Conservation (phyloP, 2,329 filamentous ascomycete genomes). For the Alternaria ventricosa region DNA sequence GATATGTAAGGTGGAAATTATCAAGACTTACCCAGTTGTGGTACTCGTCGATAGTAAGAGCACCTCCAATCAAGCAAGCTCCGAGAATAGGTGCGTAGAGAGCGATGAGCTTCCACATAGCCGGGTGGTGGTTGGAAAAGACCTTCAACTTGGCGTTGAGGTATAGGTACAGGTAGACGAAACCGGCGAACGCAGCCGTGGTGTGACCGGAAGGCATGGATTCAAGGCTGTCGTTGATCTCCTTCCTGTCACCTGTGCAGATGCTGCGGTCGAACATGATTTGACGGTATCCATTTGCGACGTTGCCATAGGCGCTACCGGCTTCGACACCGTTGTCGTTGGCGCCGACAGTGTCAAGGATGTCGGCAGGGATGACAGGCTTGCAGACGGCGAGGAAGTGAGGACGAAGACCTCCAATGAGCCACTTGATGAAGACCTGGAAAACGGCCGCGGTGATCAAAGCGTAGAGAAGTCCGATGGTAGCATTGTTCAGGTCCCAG, state of each 20-base stretch:
- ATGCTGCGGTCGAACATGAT: conserved; percentile 74
- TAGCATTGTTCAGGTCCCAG: conserved; percentile 69
- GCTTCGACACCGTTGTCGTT: conserved; percentile 41
- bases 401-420: conserved; percentile 69
- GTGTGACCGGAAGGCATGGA: conserved; percentile 77
- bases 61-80: conserved; percentile 71
- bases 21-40: conserved; percentile 59
- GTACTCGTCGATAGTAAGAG: conserved; percentile 73
- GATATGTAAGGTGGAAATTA: background rate
- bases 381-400: conserved; percentile 75
- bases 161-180: conserved; percentile 74
- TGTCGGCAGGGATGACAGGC: conserved; percentile 59
- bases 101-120: conserved; percentile 74
- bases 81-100: conserved; percentile 71
- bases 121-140: conserved; percentile 73
- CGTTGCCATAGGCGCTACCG: conserved; percentile 56
- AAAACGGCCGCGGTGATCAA: conserved; percentile 76
- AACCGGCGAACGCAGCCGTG: conserved; percentile 74
- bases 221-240: conserved; percentile 73
- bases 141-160: conserved; percentile 81
- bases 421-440: conserved; percentile 77
- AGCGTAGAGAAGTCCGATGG: conserved; percentile 72
- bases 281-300: conserved; percentile 60
- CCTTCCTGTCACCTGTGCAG: conserved; percentile 69
- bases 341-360: conserved; percentile 21